A percentile compares a stretch with the other conserved stretches of the same genome.
Conservation (phyloP, 768 basidiomycete species). For the Rubroboletus pulcherrimus region DNA sequence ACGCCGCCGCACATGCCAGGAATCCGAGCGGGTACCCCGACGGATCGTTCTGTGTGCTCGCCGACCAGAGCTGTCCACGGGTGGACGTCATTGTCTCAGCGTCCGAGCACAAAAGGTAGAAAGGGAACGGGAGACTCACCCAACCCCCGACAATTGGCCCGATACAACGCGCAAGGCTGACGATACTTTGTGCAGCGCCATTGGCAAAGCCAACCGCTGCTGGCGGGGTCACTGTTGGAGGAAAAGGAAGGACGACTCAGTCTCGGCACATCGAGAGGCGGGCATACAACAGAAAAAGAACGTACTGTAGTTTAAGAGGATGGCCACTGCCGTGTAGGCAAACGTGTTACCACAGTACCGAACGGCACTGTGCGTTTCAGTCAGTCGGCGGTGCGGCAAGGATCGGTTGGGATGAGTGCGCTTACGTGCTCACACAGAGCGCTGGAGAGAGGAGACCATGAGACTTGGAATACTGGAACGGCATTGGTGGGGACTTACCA, state of each 20-base stretch:
- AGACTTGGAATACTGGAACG: neutral
- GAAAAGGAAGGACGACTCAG: neutral
- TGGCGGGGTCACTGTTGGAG: slow-evolving; percentile 78
- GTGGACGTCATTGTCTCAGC: slow-evolving; percentile 3
- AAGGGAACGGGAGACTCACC: slow-evolving; percentile 36
- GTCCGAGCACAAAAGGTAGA: neutral
- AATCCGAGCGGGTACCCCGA: slow-evolving; percentile 76
- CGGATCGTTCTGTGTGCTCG: slow-evolving; percentile 63
- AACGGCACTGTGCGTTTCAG: slow-evolving; percentile 53
- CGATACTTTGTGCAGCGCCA: slow-evolving; percentile 93
- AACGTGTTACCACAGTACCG: slow-evolving; percentile 88
- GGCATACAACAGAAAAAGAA: neutral
- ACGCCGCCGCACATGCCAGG: slow-evolving; percentile 57
- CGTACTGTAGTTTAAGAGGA: slow-evolving; percentile 81
- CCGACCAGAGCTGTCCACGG: slow-evolving; percentile 60
- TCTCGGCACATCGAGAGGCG: neutral
- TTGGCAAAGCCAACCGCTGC: slow-evolving; percentile 87
- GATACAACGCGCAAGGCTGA: slow-evolving; percentile 86
- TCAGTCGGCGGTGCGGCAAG: neutral
- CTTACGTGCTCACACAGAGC: slow-evolving; percentile 79
- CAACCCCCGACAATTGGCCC: slow-evolving; percentile 85
- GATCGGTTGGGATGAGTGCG: neutral
- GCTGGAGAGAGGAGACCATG: slow-evolving; percentile 38
- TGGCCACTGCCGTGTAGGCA: slow-evolving; percentile 86
- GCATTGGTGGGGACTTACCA: slow-evolving; percentile 41